Evolutionary conservation across 2,329 filamentous ascomycete species (phyloP), one percentile per base, ranked within the genome.

Genomic region (Calonectria naviculata): DNA sequence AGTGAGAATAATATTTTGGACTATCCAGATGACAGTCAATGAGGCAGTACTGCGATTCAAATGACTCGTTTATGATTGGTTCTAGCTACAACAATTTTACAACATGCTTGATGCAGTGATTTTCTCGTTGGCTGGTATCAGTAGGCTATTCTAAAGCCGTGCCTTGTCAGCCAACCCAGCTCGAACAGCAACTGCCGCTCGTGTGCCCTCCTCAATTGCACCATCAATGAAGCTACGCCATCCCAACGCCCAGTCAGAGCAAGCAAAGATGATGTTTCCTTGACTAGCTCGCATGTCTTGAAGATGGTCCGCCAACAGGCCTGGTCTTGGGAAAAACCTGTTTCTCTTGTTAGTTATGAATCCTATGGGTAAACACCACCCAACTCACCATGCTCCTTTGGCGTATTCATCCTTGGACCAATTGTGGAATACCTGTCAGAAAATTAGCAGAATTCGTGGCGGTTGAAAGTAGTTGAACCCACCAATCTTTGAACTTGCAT

Each of bases 221-320:
- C 86, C 86, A 71, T 88, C 87, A 15, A 87, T 87, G 44, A 87
- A 87, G 26, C 85, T 84, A 0, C 86, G 79, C 86, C 87, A 88
- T 0, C 85, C 86, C 9, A 85, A 73, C 2, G 85, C 86, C 86
- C 86, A 88, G 56, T 88, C 86, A 0, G 85, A 84, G 64, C 82
- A 85, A 0, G 85, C 85, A 79, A 88, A 88, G 5, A 86, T 71
- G 5, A 87, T 75, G 41, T 86, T 85, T 0, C 84, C 85, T 44
- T 87, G 84, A 1, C 81, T 78, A 1, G 78, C 78, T 42, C 85
- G 75, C 74, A 88, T 80, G n/a, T 82, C 82, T 0, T 82, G 78
- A 0, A 87, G 76, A 65, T 86, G 82, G 1, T 77, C 80, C 0
- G 79, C 78, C 6, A 86, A 58, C 6, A 87, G 72, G 4, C 81